Evolutionary conservation across 306 rosid genomes (phyloP).

Genomic region (Quercus alba): DNA sequence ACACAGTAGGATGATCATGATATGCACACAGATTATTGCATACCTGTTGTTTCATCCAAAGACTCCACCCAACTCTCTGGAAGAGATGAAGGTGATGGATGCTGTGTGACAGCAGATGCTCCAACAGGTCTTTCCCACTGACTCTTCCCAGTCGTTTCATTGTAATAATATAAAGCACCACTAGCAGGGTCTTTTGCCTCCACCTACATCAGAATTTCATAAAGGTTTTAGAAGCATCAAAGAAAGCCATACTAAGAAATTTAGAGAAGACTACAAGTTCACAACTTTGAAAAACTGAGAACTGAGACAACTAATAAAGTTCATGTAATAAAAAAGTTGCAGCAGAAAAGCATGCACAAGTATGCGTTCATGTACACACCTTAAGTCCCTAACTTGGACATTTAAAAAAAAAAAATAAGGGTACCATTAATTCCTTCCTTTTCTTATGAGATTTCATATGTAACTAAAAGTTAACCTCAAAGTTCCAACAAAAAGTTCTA

Average conservation of each 20-base stretch:
- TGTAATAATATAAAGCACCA: slow-evolving; percentile 72
- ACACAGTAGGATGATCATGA: background rate
- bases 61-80: slow-evolving; percentile 73
- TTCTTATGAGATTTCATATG: too few relatives aligned
- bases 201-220: slow-evolving; percentile 46
- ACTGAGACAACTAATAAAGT: background rate
- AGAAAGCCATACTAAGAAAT: background rate
- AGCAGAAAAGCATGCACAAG: background rate
- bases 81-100: slow-evolving; percentile 30
- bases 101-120: slow-evolving; percentile 28
- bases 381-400: background rate
- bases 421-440: too few relatives aligned
- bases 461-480: too few relatives aligned
- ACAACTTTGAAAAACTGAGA: background rate
- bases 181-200: slow-evolving; percentile 71
- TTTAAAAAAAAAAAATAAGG: too few relatives aligned
- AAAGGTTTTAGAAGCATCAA: slow-evolving; percentile 15
- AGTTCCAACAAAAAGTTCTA: too few relatives aligned
- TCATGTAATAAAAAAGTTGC: background rate
- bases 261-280: background rate
- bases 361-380: background rate
- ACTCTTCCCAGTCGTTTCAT: slow-evolving; percentile 64
- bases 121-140: slow-evolving; percentile 84
- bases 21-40: slow-evolving; percentile 8
- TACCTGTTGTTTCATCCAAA: slow-evolving; percentile 86